A percentile compares a stretch with the other conserved stretches of the same genome.
phyloP scores from a whole-genome alignment of 148 eudicot genomes.

The Vaccinium macrocarpon region DNA sequence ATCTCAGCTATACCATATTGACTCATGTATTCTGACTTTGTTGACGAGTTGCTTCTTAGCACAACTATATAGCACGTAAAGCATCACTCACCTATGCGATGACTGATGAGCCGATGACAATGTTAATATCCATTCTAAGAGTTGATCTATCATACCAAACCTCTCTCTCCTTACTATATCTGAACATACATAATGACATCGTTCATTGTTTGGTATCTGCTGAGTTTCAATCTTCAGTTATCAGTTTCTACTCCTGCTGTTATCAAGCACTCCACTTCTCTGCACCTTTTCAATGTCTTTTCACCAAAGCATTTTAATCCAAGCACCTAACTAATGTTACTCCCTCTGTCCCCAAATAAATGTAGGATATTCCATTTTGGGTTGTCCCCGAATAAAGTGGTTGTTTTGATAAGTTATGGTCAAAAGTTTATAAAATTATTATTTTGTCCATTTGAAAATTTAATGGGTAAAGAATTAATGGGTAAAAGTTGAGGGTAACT shows the following conservation, averaged over 20 bases:
- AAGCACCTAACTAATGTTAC: not conserved
- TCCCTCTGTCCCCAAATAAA: too few species aligned
- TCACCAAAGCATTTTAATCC: not conserved
- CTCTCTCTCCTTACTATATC: not conserved
- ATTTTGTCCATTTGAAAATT: too few species aligned
- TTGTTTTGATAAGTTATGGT: too few species aligned
- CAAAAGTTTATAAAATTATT: too few species aligned
- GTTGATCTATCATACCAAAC: not conserved
- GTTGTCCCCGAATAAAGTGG: too few species aligned
- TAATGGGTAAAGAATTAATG: too few species aligned
- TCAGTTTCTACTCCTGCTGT: not conserved
- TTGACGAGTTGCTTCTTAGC: not conserved
- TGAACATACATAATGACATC: not conserved
- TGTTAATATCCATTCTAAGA: not conserved
- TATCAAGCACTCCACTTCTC: not conserved
- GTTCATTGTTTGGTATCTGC: not conserved
- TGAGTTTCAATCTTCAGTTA: not conserved
- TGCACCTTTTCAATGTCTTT: not conserved
- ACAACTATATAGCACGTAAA: not conserved
- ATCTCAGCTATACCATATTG: not conserved
- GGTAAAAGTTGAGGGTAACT: too few species aligned
- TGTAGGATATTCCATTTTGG: too few species aligned
- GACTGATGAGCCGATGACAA: not conserved
- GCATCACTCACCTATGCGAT: not conserved
- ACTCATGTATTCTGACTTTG: not conserved